Conservation (phyloP, 202 grass and related monocot genomes). For the Bolboschoenoplectus hybrid region DNA sequence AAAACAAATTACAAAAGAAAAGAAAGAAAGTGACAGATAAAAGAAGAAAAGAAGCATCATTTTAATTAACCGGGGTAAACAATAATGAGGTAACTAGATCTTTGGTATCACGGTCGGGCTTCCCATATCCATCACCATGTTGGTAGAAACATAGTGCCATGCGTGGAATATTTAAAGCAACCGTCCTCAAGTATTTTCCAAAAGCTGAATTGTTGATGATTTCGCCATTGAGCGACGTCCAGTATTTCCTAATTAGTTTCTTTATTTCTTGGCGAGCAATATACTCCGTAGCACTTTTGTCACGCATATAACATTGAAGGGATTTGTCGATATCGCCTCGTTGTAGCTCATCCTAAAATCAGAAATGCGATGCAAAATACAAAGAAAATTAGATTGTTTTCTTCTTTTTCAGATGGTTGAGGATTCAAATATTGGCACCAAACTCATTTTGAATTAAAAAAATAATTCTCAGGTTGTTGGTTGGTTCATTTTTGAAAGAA, state of each 20-base stretch:
- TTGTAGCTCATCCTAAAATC: slow-evolving; percentile 12
- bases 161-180: neutral
- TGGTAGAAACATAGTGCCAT: neutral
- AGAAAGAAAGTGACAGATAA: neutral
- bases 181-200: slow-evolving; percentile 19
- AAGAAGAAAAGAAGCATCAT: neutral
- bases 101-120: slow-evolving; percentile 14
- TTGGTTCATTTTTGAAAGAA: neutral
- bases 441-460: neutral
- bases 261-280: slow-evolving; percentile 2
- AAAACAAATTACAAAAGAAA: too few relatives aligned
- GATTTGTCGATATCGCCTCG: slow-evolving; percentile 25
- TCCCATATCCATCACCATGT: slow-evolving; percentile 22
- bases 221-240: slow-evolving; percentile 32
- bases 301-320: slow-evolving; percentile 19
- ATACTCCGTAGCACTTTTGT: neutral
- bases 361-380: neutral
- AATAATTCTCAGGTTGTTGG: neutral
- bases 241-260: neutral
- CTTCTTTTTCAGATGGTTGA: neutral
- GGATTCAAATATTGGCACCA: neutral
- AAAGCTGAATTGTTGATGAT: slow-evolving; percentile 3
- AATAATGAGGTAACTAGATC: slow-evolving; percentile 8
- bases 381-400: neutral
- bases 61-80: slow-evolving; percentile 2